Evolutionary conservation across 2,329 filamentous ascomycete species (phyloP).

Genomic region (Colletotrichum sp.): DNA sequence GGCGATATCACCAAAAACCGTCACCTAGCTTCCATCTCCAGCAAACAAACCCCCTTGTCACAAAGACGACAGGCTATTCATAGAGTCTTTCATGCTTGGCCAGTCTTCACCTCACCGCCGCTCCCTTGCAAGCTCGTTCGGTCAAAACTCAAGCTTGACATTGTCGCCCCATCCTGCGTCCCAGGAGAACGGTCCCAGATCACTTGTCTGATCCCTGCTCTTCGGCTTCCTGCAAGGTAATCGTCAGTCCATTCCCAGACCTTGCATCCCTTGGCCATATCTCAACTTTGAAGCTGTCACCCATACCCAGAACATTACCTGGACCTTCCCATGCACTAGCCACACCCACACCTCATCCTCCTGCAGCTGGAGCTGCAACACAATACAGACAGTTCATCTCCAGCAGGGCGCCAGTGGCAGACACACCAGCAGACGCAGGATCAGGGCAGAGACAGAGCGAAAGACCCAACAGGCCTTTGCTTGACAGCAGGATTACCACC

Average conservation of each 20-base stretch:
- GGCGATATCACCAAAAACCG: not conserved
- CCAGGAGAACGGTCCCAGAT: conserved; percentile 3
- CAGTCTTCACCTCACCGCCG: not conserved
- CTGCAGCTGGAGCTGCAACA: not conserved
- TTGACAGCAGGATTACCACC: not conserved
- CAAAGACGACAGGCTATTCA: conserved; percentile 9
- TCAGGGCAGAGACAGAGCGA: not conserved
- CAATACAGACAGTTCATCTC: not conserved
- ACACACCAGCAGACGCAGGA: not conserved
- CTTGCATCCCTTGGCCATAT: conserved; percentile 1
- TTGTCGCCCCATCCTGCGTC: conserved; percentile 4
- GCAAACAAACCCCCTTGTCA: not conserved
- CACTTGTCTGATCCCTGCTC: conserved; percentile 12
- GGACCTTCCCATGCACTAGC: not conserved
- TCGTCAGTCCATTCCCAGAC: not conserved
- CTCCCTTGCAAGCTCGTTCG: conserved; percentile 1
- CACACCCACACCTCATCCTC: not conserved
- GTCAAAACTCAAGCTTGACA: not conserved
- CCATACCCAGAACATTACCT: not conserved
- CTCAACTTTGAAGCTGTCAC: not conserved
- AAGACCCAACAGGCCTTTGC: not conserved
- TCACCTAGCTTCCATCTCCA: not conserved
- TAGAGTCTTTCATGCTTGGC: conserved; percentile 1
- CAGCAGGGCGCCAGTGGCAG: not conserved
- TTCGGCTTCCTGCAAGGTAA: conserved; percentile 17